Conservation (phyloP, 73 alveolate genomes). For the Stentor coeruleus region DNA sequence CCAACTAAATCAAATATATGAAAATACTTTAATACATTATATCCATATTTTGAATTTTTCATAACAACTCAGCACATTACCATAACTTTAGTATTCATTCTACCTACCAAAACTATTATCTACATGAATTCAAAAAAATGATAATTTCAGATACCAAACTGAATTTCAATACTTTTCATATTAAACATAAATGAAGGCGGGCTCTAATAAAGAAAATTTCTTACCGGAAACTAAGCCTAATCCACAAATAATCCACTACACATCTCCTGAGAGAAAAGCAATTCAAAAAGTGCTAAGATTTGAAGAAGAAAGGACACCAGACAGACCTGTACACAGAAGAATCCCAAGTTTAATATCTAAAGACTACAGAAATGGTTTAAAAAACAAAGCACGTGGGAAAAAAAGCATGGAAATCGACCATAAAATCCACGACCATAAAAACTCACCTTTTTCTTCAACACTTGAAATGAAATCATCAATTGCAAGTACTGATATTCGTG, state of each 20-base stretch:
- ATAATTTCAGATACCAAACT: no score
- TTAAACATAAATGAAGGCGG: conserved; percentile 17
- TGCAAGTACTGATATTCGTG: background rate
- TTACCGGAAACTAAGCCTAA: background rate
- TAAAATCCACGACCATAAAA: background rate
- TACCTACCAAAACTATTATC: no score
- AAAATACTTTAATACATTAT: no score
- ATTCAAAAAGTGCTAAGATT: background rate
- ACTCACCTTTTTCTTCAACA: background rate
- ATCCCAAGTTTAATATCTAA: background rate
- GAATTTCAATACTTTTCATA: no score
- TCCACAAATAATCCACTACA: no score
- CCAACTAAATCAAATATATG: no score
- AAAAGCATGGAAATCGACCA: background rate
- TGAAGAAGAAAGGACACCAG: background rate
- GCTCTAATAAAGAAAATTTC: background rate
- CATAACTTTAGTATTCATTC: no score
- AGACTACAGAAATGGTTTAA: background rate
- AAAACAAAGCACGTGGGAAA: background rate
- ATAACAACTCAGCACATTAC: no score
- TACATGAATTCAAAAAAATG: no score
- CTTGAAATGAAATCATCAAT: background rate
- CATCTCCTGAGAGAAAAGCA: background rate
- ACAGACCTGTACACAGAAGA: background rate
- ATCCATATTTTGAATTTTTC: no score